Percentiles rank a stretch among this genome's conserved stretches.
Conservation (phyloP, 495 filamentous ascomycete genomes). For the Glutinoglossum americanum region DNA sequence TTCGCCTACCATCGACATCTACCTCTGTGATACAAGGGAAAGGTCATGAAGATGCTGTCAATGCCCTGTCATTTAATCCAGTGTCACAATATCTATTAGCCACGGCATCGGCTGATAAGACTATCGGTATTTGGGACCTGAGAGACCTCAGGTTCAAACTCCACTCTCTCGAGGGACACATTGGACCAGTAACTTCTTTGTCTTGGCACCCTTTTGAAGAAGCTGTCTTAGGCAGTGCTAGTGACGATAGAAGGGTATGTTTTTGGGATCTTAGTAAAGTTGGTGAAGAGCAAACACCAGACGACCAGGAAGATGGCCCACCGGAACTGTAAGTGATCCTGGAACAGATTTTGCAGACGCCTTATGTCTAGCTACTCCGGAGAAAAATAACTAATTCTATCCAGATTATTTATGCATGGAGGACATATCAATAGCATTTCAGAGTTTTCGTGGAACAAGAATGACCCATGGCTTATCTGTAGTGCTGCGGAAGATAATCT, state of each 20-base stretch:
- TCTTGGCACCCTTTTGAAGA: conserved; percentile 85
- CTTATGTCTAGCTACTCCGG: neutral
- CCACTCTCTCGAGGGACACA: conserved; percentile 67
- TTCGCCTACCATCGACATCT: conserved; percentile 38
- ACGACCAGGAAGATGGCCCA: conserved; percentile 90
- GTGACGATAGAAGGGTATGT: conserved; percentile 79
- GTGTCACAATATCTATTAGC: conserved; percentile 68
- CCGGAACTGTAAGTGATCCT: conserved; percentile 60
- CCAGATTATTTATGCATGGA: conserved; percentile 89
- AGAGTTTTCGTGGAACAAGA: conserved; percentile 94
- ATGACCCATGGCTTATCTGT: conserved; percentile 85
- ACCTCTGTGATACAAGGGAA: conserved; percentile 34
- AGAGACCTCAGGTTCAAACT: conserved; percentile 71
- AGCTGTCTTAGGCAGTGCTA: conserved; percentile 68
- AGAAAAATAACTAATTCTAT: neutral
- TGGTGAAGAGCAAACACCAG: conserved; percentile 83
- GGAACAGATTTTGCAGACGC: neutral
- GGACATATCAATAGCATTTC: conserved; percentile 91
- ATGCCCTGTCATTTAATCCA: conserved; percentile 83
- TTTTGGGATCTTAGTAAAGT: conserved; percentile 89
- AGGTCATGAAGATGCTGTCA: conserved; percentile 76
- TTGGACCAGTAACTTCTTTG: conserved; percentile 70
- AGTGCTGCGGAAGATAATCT: conserved; percentile 94
- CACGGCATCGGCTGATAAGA: conserved; percentile 85
- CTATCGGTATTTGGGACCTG: conserved; percentile 87